A percentile compares a stretch with the other conserved stretches of the same genome.
These are phyloP conservation scores for Penicillium corylophilum DNA, from an alignment of 2,329 filamentous ascomycete genomes.

Conservation along the genomic window DNA sequence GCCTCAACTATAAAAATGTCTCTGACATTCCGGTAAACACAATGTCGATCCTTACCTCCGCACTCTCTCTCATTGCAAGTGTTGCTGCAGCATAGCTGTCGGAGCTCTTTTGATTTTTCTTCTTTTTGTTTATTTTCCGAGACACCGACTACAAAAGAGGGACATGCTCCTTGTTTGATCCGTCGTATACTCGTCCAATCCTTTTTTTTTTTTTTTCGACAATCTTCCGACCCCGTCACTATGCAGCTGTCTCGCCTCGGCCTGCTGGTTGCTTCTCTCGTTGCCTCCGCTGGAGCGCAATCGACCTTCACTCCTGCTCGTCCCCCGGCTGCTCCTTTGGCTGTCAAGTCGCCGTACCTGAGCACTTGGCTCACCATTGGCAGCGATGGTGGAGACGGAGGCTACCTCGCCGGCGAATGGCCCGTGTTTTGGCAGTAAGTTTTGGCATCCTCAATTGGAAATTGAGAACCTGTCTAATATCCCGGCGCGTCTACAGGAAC, in stretches of 20 bases:
- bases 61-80: slow-evolving; percentile 5
- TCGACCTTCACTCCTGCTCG: slow-evolving; percentile 64
- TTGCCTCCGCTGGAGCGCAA: slow-evolving; percentile 22
- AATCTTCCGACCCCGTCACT: slow-evolving; percentile 13
- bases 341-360: slow-evolving; percentile 72
- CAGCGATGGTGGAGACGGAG: slow-evolving; percentile 61
- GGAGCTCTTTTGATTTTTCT: slow-evolving; percentile 6
- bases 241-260: slow-evolving; percentile 32
- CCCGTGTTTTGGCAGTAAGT: slow-evolving; percentile 67
- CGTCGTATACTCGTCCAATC: slow-evolving; percentile 16
- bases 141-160: slow-evolving; percentile 15
- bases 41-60: slow-evolving; percentile 19
- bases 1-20: slow-evolving; percentile 28
- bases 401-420: slow-evolving; percentile 68
- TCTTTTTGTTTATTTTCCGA: slow-evolving; percentile 7
- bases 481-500: slow-evolving; percentile 42
- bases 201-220: slow-evolving; percentile 5
- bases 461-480: slow-evolving; percentile 14
- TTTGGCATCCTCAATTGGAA: not conserved
- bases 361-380: slow-evolving; percentile 68
- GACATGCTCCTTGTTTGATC: slow-evolving; percentile 21
- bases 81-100: slow-evolving; percentile 4
- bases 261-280: slow-evolving; percentile 25
- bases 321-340: slow-evolving; percentile 68
- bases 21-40: slow-evolving; percentile 32